Evolutionary conservation across 768 basidiomycete genomes (phyloP).

Genomic region (Trichaptum fuscoviolaceum): DNA sequence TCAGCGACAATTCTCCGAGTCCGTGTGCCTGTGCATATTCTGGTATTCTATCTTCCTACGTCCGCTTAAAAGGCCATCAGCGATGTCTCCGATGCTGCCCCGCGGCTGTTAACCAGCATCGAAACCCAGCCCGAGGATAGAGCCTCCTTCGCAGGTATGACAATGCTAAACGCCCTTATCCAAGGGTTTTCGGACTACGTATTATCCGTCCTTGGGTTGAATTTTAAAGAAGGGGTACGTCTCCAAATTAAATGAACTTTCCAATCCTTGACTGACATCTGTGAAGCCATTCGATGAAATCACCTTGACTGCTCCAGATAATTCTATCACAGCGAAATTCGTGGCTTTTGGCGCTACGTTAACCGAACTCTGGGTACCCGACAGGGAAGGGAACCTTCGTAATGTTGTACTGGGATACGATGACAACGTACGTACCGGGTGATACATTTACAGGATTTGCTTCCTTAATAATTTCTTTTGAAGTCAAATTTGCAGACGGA

Average conservation of each 20-base stretch:
- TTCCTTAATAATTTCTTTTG: background rate
- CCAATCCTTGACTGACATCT: background rate
- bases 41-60: background rate
- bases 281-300: constrained; percentile 43
- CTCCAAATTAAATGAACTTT: background rate
- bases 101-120: background rate
- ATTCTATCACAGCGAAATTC: constrained; percentile 51
- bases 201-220: background rate
- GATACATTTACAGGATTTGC: background rate
- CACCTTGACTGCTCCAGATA: constrained; percentile 44
- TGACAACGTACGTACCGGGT: constrained; percentile 36
- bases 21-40: background rate
- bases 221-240: background rate
- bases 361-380: constrained; percentile 52
- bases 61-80: background rate
- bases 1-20: background rate
- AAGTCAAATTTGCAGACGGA: constrained; percentile 36
- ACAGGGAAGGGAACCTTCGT: constrained; percentile 37
- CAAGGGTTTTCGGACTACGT: background rate
- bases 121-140: background rate
- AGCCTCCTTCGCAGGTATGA: background rate
- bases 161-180: background rate
- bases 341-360: constrained; percentile 52
- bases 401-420: constrained; percentile 59
- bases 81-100: background rate